Base-by-base conservation (phyloP, 1,139 yeast genomes). In the Candida labiduridarum region DNA sequence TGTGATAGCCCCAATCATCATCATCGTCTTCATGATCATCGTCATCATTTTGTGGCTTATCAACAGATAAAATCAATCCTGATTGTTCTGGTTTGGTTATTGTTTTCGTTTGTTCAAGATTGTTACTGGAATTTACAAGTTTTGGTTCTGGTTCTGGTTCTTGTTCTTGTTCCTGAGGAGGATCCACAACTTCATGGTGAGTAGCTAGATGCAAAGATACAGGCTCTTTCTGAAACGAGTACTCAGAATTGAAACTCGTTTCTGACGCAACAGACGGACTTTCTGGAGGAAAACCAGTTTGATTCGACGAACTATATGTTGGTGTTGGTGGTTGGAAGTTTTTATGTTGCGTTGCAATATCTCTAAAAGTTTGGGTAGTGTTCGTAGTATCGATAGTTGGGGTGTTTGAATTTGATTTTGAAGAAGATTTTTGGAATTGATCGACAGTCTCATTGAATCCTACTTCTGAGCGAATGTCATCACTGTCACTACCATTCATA, bases 161-260 rank as follows among this genome's bases (percentile, higher is more conserved):
- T 18, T 33, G 25, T 22, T 29, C 22, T 11, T 10, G 25, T 25
- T 29, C 41, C 9, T 38, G 18, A 1, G 9, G 10, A 12, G 34
- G 31, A 15, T 39, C 30, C 5, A 29, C 18, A 11, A 18, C 36
- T 30, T 50, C 49, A 12, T 33, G 25, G 30, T 31, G 15, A 15
- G 38, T n/a, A 10, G 47, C 48, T 29, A 69, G 53, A 45, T 66
- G 60, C 54, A 71, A 62, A 25, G 54, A 54, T 1, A 50, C 56
- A 2, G 76, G 76, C 51, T 72, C 77, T 29, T 59, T 43, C 52
- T 71, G 77, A 29, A 70, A 69, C 7, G 75, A 69, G 52, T 69
- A 73, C 45, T 71, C 76, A 0, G 76, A 71, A 41, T 59, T 62
- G 51, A 59, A 71, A 51, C 76, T 71, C 39, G 59, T 57, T 15